These are phyloP conservation scores for Plasmodium vivax DNA, from an alignment of 169 alveolate genomes.

Conservation along the genomic window DNA sequence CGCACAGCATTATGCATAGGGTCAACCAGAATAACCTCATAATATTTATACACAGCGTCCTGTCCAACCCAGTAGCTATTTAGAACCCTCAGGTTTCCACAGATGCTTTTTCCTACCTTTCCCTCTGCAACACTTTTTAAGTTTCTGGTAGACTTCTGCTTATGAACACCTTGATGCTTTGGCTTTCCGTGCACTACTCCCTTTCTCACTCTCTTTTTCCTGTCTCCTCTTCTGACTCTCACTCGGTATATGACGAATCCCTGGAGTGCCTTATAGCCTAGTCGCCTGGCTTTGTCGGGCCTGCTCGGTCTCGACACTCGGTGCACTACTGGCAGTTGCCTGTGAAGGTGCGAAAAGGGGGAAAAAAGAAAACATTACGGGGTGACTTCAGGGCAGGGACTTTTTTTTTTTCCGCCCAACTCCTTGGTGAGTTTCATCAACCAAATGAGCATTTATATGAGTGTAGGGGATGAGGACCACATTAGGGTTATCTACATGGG, in stretches of 20 bases:
- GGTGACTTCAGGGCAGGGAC: background rate
- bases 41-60: slow-evolving; percentile 99
- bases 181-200: slow-evolving; percentile 99
- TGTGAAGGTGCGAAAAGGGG: background rate
- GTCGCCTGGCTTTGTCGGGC: slow-evolving; percentile 97
- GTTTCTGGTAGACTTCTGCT: slow-evolving; percentile 96
- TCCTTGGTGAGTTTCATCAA: background rate
- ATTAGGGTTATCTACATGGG: background rate
- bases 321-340: slow-evolving; percentile 98
- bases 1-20: slow-evolving; percentile 98
- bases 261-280: slow-evolving; percentile 99
- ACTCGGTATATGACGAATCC: slow-evolving; percentile 99
- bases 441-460: background rate
- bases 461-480: background rate
- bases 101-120: slow-evolving; percentile 96
- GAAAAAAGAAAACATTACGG: background rate
- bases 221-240: slow-evolving; percentile 99
- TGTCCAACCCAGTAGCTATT: slow-evolving; percentile 99
- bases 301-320: slow-evolving; percentile 95
- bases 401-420: background rate
- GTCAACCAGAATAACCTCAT: slow-evolving; percentile 98
- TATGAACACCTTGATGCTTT: slow-evolving; percentile 96
- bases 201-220: slow-evolving; percentile 98
- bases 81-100: slow-evolving; percentile 97
- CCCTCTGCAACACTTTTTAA: slow-evolving; percentile 98